These are phyloP conservation scores for Apophysomyces trapeziformis DNA, from an alignment of 371 early-diverging fungal species.

Conservation along the genomic window DNA sequence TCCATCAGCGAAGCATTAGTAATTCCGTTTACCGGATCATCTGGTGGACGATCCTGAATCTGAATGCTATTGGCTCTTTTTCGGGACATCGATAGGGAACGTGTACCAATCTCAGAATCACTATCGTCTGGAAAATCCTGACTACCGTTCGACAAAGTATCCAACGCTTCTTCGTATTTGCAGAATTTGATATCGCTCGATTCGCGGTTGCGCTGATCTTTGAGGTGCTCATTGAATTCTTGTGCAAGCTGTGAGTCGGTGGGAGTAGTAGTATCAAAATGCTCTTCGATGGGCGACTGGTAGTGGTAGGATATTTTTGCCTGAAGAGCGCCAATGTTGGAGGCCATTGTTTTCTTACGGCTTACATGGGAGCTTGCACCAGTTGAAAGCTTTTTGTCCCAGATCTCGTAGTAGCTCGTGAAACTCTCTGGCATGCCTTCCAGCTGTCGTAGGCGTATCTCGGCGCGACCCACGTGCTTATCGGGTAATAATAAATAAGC, in stretches of 20 bases:
- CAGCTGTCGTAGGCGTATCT: conserved; percentile 67
- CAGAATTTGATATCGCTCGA: conserved; percentile 22
- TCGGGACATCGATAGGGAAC: neutral
- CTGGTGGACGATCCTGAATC: neutral
- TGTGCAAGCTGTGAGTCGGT: conserved; percentile 23
- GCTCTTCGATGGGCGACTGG: conserved; percentile 31
- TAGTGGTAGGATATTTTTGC: conserved; percentile 68
- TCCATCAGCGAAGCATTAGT: neutral
- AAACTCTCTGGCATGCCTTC: conserved; percentile 71
- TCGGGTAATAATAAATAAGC: conserved; percentile 64
- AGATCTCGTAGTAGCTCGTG: conserved; percentile 68
- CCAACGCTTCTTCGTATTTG: conserved; percentile 26
- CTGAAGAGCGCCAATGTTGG: conserved; percentile 71
- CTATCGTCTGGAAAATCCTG: conserved; percentile 29
- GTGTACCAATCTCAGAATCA: neutral
- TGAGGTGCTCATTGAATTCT: conserved; percentile 30
- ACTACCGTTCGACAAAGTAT: conserved; percentile 6
- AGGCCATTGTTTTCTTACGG: conserved; percentile 53
- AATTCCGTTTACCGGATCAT: conserved; percentile 3
- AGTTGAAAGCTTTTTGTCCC: conserved; percentile 61
- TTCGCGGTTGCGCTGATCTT: conserved; percentile 28
- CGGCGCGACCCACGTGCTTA: conserved; percentile 74
- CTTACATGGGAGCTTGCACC: conserved; percentile 61
- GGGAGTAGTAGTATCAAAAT: conserved; percentile 7
- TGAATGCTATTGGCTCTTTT: conserved; percentile 1